Evolutionary conservation across 1,139 yeast genomes (phyloP).

Genomic region (Blastobotrys persicus): DNA sequence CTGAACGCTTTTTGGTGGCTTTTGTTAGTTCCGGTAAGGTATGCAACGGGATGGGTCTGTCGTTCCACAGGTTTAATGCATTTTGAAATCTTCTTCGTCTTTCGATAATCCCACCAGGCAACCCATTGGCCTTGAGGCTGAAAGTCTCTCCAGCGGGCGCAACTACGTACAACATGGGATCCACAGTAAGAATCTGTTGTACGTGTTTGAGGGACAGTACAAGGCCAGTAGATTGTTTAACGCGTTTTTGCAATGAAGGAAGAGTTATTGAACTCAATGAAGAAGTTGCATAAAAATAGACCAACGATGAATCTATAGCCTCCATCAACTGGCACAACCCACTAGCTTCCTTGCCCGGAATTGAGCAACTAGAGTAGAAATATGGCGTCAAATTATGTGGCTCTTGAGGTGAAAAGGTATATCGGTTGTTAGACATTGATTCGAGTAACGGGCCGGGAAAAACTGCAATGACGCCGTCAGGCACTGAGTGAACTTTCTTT

Average conservation of each 20-base stretch:
- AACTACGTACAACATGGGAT: slow-evolving; percentile 25
- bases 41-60: slow-evolving; percentile 1
- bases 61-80: background rate
- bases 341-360: background rate
- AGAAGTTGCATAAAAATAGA: slow-evolving; percentile 26
- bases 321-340: slow-evolving; percentile 17
- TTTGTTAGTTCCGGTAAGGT: background rate
- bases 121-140: slow-evolving; percentile 15
- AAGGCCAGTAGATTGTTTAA: slow-evolving; percentile 25
- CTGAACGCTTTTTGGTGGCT: slow-evolving; percentile 6
- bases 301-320: slow-evolving; percentile 27
- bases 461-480: background rate
- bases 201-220: slow-evolving; percentile 25
- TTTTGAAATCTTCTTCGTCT: slow-evolving; percentile 14
- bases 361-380: slow-evolving; percentile 4
- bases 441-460: background rate
- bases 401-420: background rate
- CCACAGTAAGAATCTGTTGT: slow-evolving; percentile 29
- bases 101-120: slow-evolving; percentile 15
- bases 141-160: slow-evolving; percentile 8
- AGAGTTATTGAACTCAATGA: slow-evolving; percentile 21
- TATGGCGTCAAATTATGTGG: background rate
- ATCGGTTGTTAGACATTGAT: background rate
- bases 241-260: slow-evolving; percentile 21
- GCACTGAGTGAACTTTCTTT: background rate